Conservation (phyloP, 2,329 filamentous ascomycete genomes). For the Thelonectria rubi region DNA sequence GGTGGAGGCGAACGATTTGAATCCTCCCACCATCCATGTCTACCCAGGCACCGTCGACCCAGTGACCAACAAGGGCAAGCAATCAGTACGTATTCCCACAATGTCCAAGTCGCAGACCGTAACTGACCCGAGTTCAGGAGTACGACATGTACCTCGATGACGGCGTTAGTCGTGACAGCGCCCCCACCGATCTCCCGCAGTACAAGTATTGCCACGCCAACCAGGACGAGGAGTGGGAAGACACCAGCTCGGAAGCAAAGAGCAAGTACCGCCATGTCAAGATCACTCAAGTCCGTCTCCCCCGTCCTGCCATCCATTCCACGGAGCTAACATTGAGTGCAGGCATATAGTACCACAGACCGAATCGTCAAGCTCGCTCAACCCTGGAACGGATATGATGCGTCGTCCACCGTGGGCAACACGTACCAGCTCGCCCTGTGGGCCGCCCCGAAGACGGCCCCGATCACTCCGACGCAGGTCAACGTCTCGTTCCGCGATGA, state of each 20-base stretch:
- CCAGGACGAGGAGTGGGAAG: not conserved
- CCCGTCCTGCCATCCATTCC: not conserved
- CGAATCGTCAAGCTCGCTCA: not conserved
- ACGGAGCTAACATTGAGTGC: not conserved
- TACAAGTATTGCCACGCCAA: not conserved
- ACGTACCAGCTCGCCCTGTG: conserved; percentile 6
- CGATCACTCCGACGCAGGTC: not conserved
- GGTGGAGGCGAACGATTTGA: not conserved
- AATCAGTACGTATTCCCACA: not conserved
- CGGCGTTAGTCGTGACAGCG: conserved; percentile 14
- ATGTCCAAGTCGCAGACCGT: not conserved
- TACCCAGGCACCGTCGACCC: conserved; percentile 4
- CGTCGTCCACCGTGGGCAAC: not conserved
- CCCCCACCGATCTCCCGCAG: not conserved
- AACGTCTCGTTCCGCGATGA: conserved; percentile 6
- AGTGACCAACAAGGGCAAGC: not conserved
- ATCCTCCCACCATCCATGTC: conserved; percentile 14
- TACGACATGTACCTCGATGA: conserved; percentile 22
- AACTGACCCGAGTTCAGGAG: not conserved
- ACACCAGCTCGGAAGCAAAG: not conserved
- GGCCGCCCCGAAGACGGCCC: not conserved
- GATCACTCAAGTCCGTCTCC: not conserved
- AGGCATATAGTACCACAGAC: not conserved
- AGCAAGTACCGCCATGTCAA: not conserved
- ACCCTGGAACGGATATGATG: conserved; percentile 4